These are phyloP conservation scores for Zelopaecilomyces penicillatus DNA, from an alignment of 2,329 filamentous ascomycete species.

Conservation along the genomic window DNA sequence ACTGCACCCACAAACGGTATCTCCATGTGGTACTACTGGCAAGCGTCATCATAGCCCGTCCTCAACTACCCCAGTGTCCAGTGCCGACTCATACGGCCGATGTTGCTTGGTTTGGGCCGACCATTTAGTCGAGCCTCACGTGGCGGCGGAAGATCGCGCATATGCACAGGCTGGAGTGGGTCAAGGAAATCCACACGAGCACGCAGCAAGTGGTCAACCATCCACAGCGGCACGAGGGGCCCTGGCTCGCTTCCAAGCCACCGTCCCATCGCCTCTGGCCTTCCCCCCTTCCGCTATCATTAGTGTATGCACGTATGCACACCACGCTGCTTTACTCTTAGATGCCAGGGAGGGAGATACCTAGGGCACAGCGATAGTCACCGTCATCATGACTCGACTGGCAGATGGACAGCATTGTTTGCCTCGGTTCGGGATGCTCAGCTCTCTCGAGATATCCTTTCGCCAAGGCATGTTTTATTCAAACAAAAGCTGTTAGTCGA, in stretches of 20 bases:
- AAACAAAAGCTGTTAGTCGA: too few species aligned
- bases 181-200: not conserved
- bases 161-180: constrained; percentile 11
- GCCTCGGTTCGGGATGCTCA: too few species aligned
- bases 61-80: not conserved
- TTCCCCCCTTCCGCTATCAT: not conserved
- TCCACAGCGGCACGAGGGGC: constrained; percentile 21
- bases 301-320: too few species aligned
- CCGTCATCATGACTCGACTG: too few species aligned
- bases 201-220: constrained; percentile 5
- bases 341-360: not conserved
- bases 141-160: constrained; percentile 28
- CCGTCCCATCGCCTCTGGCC: not conserved
- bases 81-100: constrained; percentile 9
- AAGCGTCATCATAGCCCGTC: too few species aligned
- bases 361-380: too few species aligned
- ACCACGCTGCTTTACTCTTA: not conserved
- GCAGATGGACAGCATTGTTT: too few species aligned
- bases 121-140: constrained; percentile 17
- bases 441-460: too few species aligned
- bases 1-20: not conserved
- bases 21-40: not conserved
- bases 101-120: constrained; percentile 6
- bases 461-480: too few species aligned
- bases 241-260: constrained; percentile 18